Evolutionary conservation across 306 rosid species (phyloP).

Genomic region (Acacia acuminata): DNA sequence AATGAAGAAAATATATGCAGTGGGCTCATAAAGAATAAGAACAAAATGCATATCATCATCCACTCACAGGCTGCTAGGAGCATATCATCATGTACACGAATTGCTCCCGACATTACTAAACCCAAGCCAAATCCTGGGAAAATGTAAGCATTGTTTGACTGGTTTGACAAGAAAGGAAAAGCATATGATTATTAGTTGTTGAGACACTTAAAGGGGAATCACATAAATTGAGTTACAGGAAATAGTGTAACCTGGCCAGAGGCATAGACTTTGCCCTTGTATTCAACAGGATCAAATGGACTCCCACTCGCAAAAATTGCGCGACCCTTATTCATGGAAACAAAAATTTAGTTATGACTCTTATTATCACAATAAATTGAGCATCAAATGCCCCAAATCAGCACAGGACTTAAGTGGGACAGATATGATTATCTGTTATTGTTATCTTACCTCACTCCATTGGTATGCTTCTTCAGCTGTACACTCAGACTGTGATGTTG

Average conservation of each 20-base stretch:
- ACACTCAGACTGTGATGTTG: slow-evolving; percentile 85
- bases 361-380: not conserved
- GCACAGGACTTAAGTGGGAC: not conserved
- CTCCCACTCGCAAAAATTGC: slow-evolving; percentile 78
- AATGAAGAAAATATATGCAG: not conserved
- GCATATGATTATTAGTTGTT: not conserved
- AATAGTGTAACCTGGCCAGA: slow-evolving; percentile 73
- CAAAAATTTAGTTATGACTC: slow-evolving; percentile 2
- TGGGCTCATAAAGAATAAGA: not conserved
- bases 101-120: slow-evolving; percentile 66
- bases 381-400: not conserved
- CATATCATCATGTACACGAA: slow-evolving; percentile 74
- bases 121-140: slow-evolving; percentile 76
- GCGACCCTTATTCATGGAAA: slow-evolving; percentile 49
- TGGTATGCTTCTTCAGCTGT: slow-evolving; percentile 85
- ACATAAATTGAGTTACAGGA: not conserved
- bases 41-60: not conserved
- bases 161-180: slow-evolving; percentile 18
- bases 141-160: slow-evolving; percentile 79
- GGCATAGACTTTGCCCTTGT: slow-evolving; percentile 55
- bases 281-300: slow-evolving; percentile 70
- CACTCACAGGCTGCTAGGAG: slow-evolving; percentile 75
- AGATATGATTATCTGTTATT: not conserved
- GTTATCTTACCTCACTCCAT: slow-evolving; percentile 54
- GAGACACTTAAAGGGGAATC: not conserved